phyloP scores from a whole-genome alignment of 2,329 filamentous ascomycete species.

The Pseudocercospora fijiensis region DNA sequence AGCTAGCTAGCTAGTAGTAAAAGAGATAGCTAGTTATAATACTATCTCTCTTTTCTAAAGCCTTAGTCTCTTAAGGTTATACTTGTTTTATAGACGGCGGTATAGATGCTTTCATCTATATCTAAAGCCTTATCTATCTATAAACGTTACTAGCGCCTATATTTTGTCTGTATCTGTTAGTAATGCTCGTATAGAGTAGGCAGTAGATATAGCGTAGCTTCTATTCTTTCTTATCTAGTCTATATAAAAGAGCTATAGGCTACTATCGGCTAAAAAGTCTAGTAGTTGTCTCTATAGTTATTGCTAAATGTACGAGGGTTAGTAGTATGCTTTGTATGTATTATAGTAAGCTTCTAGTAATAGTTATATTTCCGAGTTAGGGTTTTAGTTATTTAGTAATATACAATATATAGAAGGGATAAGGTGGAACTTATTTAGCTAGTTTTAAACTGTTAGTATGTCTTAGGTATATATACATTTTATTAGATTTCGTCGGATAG shows the following conservation, averaged over 20 bases:
- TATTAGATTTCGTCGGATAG: no score
- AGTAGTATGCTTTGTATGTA: not conserved
- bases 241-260: not conserved
- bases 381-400: not conserved
- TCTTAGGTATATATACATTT: no score
- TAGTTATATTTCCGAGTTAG: not conserved
- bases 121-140: no score
- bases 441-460: not conserved
- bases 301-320: not conserved
- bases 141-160: no score
- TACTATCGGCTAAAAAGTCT: not conserved
- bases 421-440: not conserved
- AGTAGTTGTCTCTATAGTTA: not conserved
- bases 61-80: no score
- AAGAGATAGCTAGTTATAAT: no score
- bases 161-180: no score
- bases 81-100: no score
- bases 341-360: not conserved
- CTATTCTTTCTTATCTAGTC: not conserved
- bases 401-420: not conserved
- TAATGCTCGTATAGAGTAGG: no score
- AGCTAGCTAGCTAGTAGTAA: no score
- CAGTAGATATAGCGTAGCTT: not conserved
- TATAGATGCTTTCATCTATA: no score
- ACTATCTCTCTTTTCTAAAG: no score